Conservation (phyloP, 2,329 filamentous ascomycete species). For the Epichloe aotearoae region DNA sequence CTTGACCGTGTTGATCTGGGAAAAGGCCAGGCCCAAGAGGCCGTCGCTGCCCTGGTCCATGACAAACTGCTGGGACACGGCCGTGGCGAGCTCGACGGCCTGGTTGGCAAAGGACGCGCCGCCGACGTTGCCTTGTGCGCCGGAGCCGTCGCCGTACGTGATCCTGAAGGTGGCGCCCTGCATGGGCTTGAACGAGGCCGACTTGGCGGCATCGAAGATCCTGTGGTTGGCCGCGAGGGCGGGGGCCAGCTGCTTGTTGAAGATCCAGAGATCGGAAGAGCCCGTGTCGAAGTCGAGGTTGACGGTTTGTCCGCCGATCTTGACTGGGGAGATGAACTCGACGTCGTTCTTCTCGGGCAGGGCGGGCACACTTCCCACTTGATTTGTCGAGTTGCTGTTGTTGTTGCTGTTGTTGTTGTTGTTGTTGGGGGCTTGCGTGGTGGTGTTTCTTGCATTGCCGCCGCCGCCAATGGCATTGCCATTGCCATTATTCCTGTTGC, state of each 20-base stretch:
- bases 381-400: background rate
- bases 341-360: conserved; percentile 4
- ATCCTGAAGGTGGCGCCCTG: conserved; percentile 28
- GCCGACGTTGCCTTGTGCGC: conserved; percentile 29
- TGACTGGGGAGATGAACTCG: conserved; percentile 10
- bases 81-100: conserved; percentile 28
- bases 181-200: conserved; percentile 24
- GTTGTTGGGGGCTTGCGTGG: too few relatives aligned
- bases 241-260: conserved; percentile 28
- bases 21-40: conserved; percentile 32
- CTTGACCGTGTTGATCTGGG: conserved; percentile 27
- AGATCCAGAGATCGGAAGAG: conserved; percentile 19
- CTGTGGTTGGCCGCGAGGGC: conserved; percentile 24
- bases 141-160: conserved; percentile 30
- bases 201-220: conserved; percentile 24
- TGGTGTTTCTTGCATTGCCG: background rate
- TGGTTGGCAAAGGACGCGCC: conserved; percentile 26
- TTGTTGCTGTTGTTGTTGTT: too few relatives aligned
- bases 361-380: background rate
- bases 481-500: background rate
- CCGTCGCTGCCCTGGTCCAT: conserved; percentile 27
- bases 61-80: conserved; percentile 27
- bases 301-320: conserved; percentile 11
- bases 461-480: background rate
- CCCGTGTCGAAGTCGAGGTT: conserved; percentile 13